phyloP scores from a whole-genome alignment of 371 early-diverging fungal genomes.

The Mortierella sp. region DNA sequence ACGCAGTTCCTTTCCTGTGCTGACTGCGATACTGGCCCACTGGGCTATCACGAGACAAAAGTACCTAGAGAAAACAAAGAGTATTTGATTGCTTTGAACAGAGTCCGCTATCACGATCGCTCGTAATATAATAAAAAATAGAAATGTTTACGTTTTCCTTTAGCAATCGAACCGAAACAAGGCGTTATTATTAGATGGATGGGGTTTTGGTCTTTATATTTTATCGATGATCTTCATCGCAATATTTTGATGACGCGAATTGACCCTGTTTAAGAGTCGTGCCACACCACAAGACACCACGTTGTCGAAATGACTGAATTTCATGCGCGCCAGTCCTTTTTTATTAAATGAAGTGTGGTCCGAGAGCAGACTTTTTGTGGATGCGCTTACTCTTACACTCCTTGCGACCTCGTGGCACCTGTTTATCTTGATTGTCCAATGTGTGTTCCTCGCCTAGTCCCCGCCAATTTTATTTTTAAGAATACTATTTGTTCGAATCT shows the following conservation, averaged over 20 bases:
- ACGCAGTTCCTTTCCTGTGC: conserved; percentile 83
- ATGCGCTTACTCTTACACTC: not conserved
- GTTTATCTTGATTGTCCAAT: not conserved
- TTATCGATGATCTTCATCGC: no score
- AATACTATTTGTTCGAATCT: not conserved
- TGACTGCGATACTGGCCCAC: conserved; percentile 85
- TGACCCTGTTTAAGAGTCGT: not conserved
- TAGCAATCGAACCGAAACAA: no score
- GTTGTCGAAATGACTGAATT: not conserved
- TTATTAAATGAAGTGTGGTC: not conserved
- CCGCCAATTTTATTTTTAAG: no score
- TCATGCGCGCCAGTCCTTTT: not conserved
- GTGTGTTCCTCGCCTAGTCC: no score
- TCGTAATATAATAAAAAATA: conserved; percentile 12
- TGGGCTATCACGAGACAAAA: conserved; percentile 74
- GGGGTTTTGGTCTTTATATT: no score
- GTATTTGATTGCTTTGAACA: conserved; percentile 64
- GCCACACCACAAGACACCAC: not conserved
- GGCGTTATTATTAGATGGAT: not conserved
- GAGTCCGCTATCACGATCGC: conserved; percentile 62
- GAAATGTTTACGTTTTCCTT: not conserved
- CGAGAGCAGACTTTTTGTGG: not conserved
- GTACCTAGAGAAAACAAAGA: conserved; percentile 52
- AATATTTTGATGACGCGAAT: not conserved
- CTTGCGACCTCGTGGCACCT: not conserved